phyloP scores from a whole-genome alignment of 345 rosid genomes.

The Iberis pinnata region DNA sequence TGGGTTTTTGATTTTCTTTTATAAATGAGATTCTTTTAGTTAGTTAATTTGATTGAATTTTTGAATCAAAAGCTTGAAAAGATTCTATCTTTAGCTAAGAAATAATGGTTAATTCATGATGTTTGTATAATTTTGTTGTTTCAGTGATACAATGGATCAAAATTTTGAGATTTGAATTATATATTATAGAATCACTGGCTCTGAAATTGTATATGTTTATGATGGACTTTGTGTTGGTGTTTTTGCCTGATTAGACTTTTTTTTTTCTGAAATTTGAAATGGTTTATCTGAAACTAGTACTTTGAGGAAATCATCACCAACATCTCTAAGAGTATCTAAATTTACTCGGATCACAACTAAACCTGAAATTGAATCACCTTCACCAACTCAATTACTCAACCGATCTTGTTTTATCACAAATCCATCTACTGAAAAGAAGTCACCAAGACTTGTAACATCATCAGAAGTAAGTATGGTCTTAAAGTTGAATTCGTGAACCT shows the following conservation, averaged over 20 bases:
- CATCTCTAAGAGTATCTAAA: conserved; percentile 60
- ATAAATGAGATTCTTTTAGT: too few relatives aligned
- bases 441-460: conserved; percentile 52
- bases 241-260: too few relatives aligned
- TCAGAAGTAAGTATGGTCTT: conserved; percentile 50
- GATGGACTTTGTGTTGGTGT: too few relatives aligned
- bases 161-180: too few relatives aligned
- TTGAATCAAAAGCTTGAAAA: conserved; percentile 2
- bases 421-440: conserved; percentile 51
- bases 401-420: conserved; percentile 55
- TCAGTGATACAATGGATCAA: too few relatives aligned
- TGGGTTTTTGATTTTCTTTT: not conserved
- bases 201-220: not conserved
- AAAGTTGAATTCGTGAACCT: not conserved
- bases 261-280: conserved; percentile 43
- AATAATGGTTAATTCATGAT: not conserved
- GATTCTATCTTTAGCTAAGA: not conserved
- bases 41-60: conserved; percentile 2
- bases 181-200: too few relatives aligned
- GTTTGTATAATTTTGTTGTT: conserved; percentile 7
- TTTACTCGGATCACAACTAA: conserved; percentile 42
- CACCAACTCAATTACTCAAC: conserved; percentile 52
- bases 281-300: conserved; percentile 50
- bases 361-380: conserved; percentile 52
- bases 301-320: conserved; percentile 50